Base-by-base conservation (phyloP, 768 basidiomycete genomes). In the Trametes punicea region DNA sequence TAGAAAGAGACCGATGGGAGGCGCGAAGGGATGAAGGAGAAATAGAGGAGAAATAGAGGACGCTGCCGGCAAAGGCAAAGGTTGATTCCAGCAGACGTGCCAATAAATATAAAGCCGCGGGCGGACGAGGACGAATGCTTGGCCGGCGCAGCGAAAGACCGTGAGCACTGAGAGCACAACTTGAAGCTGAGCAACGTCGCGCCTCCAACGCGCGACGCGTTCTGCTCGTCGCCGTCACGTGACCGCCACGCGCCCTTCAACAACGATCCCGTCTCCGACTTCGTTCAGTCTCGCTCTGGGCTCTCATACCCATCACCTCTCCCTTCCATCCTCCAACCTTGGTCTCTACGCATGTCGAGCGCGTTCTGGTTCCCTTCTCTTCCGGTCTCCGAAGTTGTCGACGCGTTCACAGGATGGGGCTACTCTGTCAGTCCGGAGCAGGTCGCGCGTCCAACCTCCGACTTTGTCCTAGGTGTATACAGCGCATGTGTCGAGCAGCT, bases 401-500 rank as follows among this genome's bases (percentile, higher is more conserved):
- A 76, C 46, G 77, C 85, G 2, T 78, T 93, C 23, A 73, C 77
- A 5, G 82, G 79, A 21, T 90, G 89, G 87, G 85, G 83, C 1
- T 74, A 90, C 27, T 73, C 80, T 7, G 77, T 90, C 30, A 83
- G 78, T 61, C 77, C 78, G 42, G 84, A 88, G 48, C 87, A 90
- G 60, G 82, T 93, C 39, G 66, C 77, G 39, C 77, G 78, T 16
- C 90, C 90, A 1, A 81, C 81, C 1, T 64, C 83, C 0, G 87
- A 90, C 39, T 88, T 90, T 61, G 87, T 91, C 27, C 77, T 84
- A 33, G 75, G 73, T 48, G 79, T 91, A 18, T 92, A 87, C 70
- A 77, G 74, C 56, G 81, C 84, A 7, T 88, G 88, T 65, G 77
- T 93, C 38, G 78, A 85, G 38, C 85, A 88, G 64, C 82, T 90